These are phyloP conservation scores for Vitis hybrid DNA, from an alignment of 177 flowering plant genomes.

Conservation along the genomic window DNA sequence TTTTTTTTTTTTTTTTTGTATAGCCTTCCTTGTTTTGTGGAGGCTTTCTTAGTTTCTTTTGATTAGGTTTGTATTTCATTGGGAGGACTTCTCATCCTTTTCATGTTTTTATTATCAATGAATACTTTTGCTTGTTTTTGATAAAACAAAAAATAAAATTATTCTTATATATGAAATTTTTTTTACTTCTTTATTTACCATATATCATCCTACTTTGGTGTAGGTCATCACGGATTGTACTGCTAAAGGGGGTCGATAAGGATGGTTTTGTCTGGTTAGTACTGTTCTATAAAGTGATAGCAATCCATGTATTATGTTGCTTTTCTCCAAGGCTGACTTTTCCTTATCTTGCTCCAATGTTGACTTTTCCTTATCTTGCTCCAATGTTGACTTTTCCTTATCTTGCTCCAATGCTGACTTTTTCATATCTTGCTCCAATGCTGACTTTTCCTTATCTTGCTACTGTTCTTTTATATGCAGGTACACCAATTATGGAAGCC, in stretches of 20 bases:
- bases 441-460: slow-evolving; percentile 5
- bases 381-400: too few species aligned
- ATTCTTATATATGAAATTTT: background rate
- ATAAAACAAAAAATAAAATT: too few species aligned
- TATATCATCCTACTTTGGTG: slow-evolving; percentile 2
- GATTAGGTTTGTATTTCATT: background rate
- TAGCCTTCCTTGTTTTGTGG: too few species aligned
- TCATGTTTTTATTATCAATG: background rate
- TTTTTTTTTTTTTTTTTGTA: too few species aligned
- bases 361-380: too few species aligned
- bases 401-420: background rate
- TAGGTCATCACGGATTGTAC: slow-evolving; percentile 90
- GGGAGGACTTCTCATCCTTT: background rate
- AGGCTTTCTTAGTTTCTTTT: too few species aligned
- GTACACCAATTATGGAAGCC: slow-evolving; percentile 87
- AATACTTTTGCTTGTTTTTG: background rate
- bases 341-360: too few species aligned
- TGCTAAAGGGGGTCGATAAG: slow-evolving; percentile 85
- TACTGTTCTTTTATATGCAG: slow-evolving; percentile 31
- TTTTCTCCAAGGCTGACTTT: background rate
- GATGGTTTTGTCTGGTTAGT: slow-evolving; percentile 95
- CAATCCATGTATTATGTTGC: background rate
- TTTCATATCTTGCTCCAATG: background rate
- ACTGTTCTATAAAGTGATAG: background rate
- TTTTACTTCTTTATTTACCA: slow-evolving; percentile 1